phyloP scores from a whole-genome alignment of 192 early-diverging fungal genomes.

The Borealophlyctis nickersoniae region DNA sequence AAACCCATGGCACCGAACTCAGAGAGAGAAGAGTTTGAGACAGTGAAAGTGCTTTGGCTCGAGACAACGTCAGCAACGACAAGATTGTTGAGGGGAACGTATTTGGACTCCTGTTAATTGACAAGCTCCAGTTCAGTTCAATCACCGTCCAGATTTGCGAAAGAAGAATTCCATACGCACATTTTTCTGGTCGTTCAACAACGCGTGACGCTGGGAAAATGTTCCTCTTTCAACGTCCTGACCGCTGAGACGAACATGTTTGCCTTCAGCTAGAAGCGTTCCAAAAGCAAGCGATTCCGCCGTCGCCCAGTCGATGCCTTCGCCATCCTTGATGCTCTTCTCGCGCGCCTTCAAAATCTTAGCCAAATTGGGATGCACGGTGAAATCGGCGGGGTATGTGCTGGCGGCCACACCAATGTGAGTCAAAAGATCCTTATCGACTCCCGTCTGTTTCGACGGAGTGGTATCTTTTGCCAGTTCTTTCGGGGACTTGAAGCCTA shows the following conservation, averaged over 20 bases:
- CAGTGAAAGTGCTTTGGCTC: constrained; percentile 77
- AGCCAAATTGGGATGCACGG: constrained; percentile 79
- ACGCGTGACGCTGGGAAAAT: constrained; percentile 97
- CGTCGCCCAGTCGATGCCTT: constrained; percentile 93
- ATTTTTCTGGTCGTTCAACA: constrained; percentile 91
- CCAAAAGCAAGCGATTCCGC: constrained; percentile 94
- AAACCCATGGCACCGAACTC: constrained; percentile 95
- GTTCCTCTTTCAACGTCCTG: constrained; percentile 99
- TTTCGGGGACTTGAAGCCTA: constrained; percentile 76
- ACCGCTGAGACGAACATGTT: constrained; percentile 85
- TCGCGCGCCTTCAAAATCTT: constrained; percentile 81
- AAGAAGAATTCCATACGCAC: constrained; percentile 10
- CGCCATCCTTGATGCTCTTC: constrained; percentile 73
- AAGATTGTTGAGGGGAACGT: constrained; percentile 84
- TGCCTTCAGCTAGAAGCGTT: constrained; percentile 83
- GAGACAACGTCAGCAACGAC: constrained; percentile 61
- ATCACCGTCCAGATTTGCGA: background rate
- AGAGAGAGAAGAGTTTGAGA: constrained; percentile 93
- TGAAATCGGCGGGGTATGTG: constrained; percentile 79
- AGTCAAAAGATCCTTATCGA: constrained; percentile 67
- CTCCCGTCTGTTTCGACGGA: constrained; percentile 65
- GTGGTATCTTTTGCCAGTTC: constrained; percentile 72
- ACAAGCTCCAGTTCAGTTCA: background rate
- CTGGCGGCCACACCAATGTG: constrained; percentile 82
- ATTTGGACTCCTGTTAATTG: constrained; percentile 61